Evolutionary conservation across 768 basidiomycete species (phyloP).

Genomic region (Lactarius hatsudake): DNA sequence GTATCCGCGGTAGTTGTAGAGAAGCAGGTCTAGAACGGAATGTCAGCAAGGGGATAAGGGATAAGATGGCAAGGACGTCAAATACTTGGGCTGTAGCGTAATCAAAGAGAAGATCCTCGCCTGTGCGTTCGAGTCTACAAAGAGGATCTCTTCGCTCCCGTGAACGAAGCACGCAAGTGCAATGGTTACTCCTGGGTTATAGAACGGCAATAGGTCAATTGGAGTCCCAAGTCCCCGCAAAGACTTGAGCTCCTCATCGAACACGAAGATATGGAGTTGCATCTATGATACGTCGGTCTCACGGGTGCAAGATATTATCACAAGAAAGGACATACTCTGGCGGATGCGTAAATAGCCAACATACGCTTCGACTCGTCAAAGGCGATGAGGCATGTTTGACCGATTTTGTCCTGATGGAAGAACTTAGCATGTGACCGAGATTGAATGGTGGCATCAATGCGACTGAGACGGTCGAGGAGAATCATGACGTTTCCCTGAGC

Average conservation of each 20-base stretch:
- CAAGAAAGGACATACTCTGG: conserved; percentile 36
- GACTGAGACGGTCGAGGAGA: conserved; percentile 14
- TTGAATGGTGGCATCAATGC: conserved; percentile 11
- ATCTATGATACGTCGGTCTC: conserved; percentile 25
- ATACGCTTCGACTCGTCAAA: conserved; percentile 54
- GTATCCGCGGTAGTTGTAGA: conserved; percentile 39
- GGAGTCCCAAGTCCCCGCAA: conserved; percentile 44
- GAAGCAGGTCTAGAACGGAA: conserved; percentile 42
- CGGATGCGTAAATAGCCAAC: conserved; percentile 46
- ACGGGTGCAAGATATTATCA: no score
- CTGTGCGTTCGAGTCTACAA: conserved; percentile 45
- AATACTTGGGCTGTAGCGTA: conserved; percentile 52
- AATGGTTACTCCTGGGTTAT: conserved; percentile 34
- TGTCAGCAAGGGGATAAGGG: background rate
- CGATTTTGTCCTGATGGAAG: conserved; percentile 48
- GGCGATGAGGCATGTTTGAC: conserved; percentile 43
- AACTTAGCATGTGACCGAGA: conserved; percentile 8
- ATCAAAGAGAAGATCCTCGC: conserved; percentile 53
- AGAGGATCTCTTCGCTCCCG: conserved; percentile 52
- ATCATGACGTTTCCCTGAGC: conserved; percentile 17
- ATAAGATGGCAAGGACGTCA: no score
- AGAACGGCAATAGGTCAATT: conserved; percentile 46
- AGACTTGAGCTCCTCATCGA: conserved; percentile 43
- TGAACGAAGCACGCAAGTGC: conserved; percentile 44
- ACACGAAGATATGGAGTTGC: conserved; percentile 45